Evolutionary conservation across 352 stramenopile genomes (phyloP).

Genomic region (Peronospora farinosa): DNA sequence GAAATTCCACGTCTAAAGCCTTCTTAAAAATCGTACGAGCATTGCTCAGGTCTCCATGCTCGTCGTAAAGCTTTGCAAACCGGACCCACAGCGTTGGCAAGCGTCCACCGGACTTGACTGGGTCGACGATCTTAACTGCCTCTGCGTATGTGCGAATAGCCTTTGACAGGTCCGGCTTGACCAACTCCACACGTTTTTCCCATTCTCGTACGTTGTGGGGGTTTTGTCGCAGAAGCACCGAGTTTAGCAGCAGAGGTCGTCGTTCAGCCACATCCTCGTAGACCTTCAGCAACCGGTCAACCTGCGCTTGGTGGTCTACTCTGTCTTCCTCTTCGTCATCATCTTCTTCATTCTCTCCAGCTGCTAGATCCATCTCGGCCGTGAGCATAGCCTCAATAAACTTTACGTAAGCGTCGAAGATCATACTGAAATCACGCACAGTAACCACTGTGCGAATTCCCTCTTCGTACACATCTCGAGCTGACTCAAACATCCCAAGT

Average conservation of each 20-base stretch:
- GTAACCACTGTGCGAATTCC: conserved; percentile 67
- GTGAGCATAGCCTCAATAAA: conserved; percentile 97
- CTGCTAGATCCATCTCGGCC: conserved; percentile 89
- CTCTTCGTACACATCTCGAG: conserved; percentile 95
- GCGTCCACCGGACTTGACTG: conserved; percentile 74
- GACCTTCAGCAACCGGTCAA: conserved; percentile 77
- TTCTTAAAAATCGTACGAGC: conserved; percentile 91
- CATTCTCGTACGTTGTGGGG: conserved; percentile 97
- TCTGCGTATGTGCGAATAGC: conserved; percentile 86
- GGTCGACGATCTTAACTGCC: conserved; percentile 90
- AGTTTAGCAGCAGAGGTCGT: conserved; percentile 91
- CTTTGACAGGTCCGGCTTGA: conserved; percentile 45
- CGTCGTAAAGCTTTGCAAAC: conserved; percentile 94
- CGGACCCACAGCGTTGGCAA: conserved; percentile 91
- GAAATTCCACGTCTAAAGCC: conserved; percentile 69
- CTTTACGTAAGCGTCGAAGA: conserved; percentile 98
- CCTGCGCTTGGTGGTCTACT: conserved; percentile 55
- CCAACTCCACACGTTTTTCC: conserved; percentile 92
- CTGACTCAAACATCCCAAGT: conserved; percentile 93
- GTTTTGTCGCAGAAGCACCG: conserved; percentile 97
- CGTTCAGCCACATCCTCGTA: conserved; percentile 92
- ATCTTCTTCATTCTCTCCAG: conserved; percentile 34
- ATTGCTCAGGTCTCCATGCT: conserved; percentile 87
- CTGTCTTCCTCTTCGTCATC: conserved; percentile 66
- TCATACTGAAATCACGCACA: conserved; percentile 96